Percentiles rank a stretch among this genome's conserved stretches.
Evolutionary conservation across 163 green algal genomes (phyloP).

Genomic region (Chlorella variabilis): DNA sequence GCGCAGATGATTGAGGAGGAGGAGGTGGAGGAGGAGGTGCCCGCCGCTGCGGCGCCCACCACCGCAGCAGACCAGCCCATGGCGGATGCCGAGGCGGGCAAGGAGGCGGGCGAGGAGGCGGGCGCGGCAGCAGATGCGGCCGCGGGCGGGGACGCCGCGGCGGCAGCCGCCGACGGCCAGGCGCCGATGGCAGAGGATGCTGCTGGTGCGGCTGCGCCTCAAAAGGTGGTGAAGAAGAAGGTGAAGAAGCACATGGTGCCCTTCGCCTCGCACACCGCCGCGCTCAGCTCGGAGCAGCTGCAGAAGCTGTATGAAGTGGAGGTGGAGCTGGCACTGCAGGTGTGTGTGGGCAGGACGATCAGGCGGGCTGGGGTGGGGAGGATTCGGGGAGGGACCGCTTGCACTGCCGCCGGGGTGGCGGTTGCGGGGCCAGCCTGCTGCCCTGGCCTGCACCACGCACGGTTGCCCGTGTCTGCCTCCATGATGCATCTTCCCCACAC

Average conservation of each 20-base stretch:
- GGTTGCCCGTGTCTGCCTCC: too few species aligned
- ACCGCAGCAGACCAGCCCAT: constrained; percentile 44
- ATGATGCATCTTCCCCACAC: too few species aligned
- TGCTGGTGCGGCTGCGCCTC: background rate
- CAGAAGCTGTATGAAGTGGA: constrained; percentile 70
- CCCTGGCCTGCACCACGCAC: too few species aligned
- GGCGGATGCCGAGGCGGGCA: constrained; percentile 32
- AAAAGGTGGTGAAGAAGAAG: constrained; percentile 67
- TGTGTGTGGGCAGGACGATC: background rate
- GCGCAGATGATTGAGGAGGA: constrained; percentile 84
- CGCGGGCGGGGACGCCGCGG: background rate
- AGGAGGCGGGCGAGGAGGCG: constrained; percentile 19
- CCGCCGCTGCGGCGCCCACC: background rate
- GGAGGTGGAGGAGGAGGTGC: constrained; percentile 74
- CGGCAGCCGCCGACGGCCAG: background rate
- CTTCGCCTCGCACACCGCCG: constrained; percentile 49
- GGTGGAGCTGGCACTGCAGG: constrained; percentile 71
- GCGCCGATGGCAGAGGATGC: constrained; percentile 35
- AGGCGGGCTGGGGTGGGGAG: background rate
- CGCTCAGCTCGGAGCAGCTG: constrained; percentile 54
- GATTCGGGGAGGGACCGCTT: background rate
- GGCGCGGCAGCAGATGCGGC: background rate
- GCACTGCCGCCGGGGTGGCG: background rate
- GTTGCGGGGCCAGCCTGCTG: too few species aligned
- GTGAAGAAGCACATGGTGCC: constrained; percentile 81